Percentiles rank a stretch among this genome's conserved stretches.
Evolutionary conservation across 495 filamentous ascomycete genomes (phyloP).

Genomic region (Extremus antarcticus): DNA sequence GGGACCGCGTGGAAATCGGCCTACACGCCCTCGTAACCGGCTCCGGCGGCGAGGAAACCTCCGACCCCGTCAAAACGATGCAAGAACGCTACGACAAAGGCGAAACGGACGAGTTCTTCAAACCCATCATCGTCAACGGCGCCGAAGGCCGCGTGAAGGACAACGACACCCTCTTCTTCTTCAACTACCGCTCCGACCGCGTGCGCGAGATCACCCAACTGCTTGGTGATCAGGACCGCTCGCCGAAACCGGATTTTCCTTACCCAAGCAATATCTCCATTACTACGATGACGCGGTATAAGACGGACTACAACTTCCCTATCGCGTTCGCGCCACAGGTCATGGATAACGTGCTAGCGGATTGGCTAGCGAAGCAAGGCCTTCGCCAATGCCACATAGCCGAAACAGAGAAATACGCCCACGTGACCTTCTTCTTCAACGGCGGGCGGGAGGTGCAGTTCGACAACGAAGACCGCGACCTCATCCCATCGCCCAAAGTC

Average conservation of each 20-base stretch:
- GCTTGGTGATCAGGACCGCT: conserved; percentile 81
- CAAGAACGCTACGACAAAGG: conserved; percentile 74
- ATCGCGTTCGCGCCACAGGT: conserved; percentile 88
- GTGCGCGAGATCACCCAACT: conserved; percentile 94
- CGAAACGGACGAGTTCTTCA: conserved; percentile 95
- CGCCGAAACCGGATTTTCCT: conserved; percentile 79
- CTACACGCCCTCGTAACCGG: conserved; percentile 76
- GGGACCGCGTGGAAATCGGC: conserved; percentile 86
- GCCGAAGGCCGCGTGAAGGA: conserved; percentile 76
- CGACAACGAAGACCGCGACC: conserved; percentile 72
- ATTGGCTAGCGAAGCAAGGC: conserved; percentile 81
- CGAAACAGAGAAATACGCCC: conserved; percentile 98
- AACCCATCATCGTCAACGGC: conserved; percentile 90
- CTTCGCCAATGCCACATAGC: conserved; percentile 90
- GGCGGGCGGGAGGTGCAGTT: conserved; percentile 96
- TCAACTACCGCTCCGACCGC: conserved; percentile 99
- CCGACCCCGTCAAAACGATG: conserved; percentile 76
- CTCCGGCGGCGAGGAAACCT: conserved; percentile 74
- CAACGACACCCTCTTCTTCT: conserved; percentile 93
- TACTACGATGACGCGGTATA: conserved; percentile 99
- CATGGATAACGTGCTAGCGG: conserved; percentile 94
- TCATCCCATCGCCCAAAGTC: conserved; percentile 64
- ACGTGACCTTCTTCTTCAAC: conserved; percentile 99
- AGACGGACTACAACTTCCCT: conserved; percentile 84
- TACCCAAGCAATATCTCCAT: conserved; percentile 86